phyloP scores from a whole-genome alignment of 805 yeast genomes.

The Zygosaccharomyces pseudorouxii region DNA sequence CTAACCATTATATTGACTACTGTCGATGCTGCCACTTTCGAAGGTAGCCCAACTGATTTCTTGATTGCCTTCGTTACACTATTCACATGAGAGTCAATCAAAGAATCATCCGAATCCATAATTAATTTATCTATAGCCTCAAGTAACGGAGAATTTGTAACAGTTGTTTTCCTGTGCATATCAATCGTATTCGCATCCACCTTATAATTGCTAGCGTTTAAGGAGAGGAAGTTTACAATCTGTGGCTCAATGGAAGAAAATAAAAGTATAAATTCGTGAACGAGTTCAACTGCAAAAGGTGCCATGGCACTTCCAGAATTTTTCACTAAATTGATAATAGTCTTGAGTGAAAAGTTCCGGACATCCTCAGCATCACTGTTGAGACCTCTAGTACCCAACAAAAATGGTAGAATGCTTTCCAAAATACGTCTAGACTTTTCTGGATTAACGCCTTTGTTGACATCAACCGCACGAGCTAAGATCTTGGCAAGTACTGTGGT shows the following conservation, averaged over 20 bases:
- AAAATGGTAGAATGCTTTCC: constrained; percentile 64
- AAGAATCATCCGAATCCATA: constrained; percentile 47
- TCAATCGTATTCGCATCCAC: constrained; percentile 69
- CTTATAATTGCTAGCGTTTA: constrained; percentile 87
- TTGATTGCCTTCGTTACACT: constrained; percentile 53
- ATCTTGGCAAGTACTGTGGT: constrained; percentile 62
- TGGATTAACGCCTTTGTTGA: constrained; percentile 38
- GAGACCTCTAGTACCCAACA: constrained; percentile 73
- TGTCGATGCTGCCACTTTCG: constrained; percentile 79
- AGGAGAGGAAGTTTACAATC: constrained; percentile 72
- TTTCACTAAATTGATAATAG: constrained; percentile 65
- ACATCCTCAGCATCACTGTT: constrained; percentile 85
- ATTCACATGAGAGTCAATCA: constrained; percentile 42
- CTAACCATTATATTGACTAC: constrained; percentile 62
- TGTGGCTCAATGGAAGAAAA: constrained; percentile 93
- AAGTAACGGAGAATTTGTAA: constrained; percentile 84
- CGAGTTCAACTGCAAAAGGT: constrained; percentile 63
- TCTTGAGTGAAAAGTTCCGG: constrained; percentile 65
- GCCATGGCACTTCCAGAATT: constrained; percentile 55
- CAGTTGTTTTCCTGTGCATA: constrained; percentile 63
- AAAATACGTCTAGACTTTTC: constrained; percentile 45
- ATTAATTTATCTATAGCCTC: constrained; percentile 72
- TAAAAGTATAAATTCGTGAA: constrained; percentile 62
- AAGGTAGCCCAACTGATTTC: constrained; percentile 80
- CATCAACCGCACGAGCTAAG: constrained; percentile 54